Conservation (phyloP, 345 rosid species). For the Noccaea bulbosa region DNA sequence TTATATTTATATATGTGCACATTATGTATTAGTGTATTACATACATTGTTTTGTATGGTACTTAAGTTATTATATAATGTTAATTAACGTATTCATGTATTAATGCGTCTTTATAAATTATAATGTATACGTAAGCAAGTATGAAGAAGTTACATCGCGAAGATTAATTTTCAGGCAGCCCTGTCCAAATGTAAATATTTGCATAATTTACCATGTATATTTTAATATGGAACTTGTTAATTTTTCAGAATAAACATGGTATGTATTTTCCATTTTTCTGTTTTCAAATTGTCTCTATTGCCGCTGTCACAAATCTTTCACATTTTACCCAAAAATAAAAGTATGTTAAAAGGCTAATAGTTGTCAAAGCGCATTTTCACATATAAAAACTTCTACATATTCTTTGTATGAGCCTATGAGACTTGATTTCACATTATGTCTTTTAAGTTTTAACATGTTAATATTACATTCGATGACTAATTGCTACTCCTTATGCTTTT, state of each 20-base stretch:
- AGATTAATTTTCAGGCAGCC: constrained; percentile 2
- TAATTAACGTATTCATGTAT: background rate
- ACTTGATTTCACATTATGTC: too few relatives aligned
- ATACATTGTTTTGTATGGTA: background rate
- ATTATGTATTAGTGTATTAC: background rate
- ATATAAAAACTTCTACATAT: too few relatives aligned
- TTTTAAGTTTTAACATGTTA: background rate
- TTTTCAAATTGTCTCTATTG: too few relatives aligned
- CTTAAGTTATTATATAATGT: background rate
- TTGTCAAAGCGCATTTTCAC: background rate
- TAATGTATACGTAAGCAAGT: background rate
- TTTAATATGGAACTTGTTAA: background rate
- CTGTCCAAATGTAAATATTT: background rate
- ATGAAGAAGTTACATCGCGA: background rate
- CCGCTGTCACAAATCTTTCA: too few relatives aligned
- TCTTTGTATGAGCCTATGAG: too few relatives aligned
- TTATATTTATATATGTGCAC: background rate
- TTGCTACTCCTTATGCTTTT: background rate
- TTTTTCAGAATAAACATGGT: background rate
- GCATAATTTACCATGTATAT: background rate
- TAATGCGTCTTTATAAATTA: background rate
- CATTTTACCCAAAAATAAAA: too few relatives aligned
- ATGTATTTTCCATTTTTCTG: background rate
- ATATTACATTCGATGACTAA: background rate
- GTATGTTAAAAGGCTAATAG: background rate